These are phyloP conservation scores for Teratosphaeriaceae sp. DNA, from an alignment of 2,329 filamentous ascomycete genomes.

Conservation along the genomic window DNA sequence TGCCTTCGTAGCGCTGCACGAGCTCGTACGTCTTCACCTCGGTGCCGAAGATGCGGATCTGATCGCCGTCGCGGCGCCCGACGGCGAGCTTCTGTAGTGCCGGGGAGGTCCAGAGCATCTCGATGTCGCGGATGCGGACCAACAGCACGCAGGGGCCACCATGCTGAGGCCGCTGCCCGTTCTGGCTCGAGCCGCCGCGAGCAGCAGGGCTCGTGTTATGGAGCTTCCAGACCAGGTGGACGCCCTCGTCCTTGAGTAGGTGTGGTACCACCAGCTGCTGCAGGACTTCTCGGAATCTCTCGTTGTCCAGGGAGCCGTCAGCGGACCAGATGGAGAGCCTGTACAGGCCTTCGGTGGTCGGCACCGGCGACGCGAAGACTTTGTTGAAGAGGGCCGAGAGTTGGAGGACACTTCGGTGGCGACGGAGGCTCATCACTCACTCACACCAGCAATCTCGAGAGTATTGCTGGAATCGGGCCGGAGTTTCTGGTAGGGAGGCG, in stretches of 20 bases:
- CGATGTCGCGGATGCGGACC: constrained; percentile 7
- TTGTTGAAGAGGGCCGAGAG: constrained; percentile 2
- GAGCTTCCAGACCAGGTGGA: constrained; percentile 7
- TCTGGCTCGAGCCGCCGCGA: constrained; percentile 9
- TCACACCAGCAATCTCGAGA: no score
- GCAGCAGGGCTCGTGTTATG: constrained; percentile 10
- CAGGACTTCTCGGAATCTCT: constrained; percentile 5
- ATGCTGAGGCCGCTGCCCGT: constrained; percentile 5
- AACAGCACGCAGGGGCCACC: constrained; percentile 13
- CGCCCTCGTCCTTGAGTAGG: constrained; percentile 6
- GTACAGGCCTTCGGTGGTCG: constrained; percentile 2
- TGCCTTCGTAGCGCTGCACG: constrained; percentile 10
- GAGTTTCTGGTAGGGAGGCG: no score
- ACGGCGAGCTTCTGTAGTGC: constrained; percentile 2
- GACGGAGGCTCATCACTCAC: constrained; percentile 1
- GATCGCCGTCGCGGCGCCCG: constrained; percentile 2
- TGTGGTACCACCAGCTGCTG: constrained; percentile 6
- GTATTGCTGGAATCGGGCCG: no score
- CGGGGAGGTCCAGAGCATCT: constrained; percentile 5
- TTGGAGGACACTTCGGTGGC: background rate
- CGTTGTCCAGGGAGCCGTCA: constrained; percentile 2
- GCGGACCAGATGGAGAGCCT: constrained; percentile 6
- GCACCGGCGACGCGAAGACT: background rate
- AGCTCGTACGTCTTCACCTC: constrained; percentile 8
- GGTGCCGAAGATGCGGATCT: constrained; percentile 7